A percentile compares a stretch with the other conserved stretches of the same genome.
Conservation (phyloP, 2,329 filamentous ascomycete genomes). For the Aspergillus tamarii region DNA sequence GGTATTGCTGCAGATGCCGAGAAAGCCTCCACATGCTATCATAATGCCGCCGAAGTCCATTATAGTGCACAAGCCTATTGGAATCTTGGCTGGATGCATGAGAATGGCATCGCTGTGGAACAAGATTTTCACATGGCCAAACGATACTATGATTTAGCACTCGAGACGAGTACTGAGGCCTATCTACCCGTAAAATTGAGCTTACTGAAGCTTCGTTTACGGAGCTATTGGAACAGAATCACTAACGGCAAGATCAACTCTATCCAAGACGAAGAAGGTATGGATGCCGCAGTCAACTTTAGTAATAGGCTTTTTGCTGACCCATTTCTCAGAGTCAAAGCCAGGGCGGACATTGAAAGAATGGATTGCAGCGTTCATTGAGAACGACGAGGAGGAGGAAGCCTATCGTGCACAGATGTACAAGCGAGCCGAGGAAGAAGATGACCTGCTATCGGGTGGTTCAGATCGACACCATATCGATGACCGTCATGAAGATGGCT, state of each 20-base stretch:
- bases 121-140: conserved; percentile 98
- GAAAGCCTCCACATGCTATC: conserved; percentile 92
- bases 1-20: conserved; percentile 73
- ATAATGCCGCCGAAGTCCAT: conserved; percentile 85
- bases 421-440: conserved; percentile 40
- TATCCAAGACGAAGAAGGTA: conserved; percentile 86
- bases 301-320: conserved; percentile 31
- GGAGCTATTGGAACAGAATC: conserved; percentile 93
- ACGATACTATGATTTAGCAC: conserved; percentile 88
- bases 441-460: conserved; percentile 34
- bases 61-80: conserved; percentile 94
- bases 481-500: conserved; percentile 51
- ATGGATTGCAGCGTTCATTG: conserved; percentile 85
- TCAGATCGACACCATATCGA: conserved; percentile 27
- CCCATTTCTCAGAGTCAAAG: conserved; percentile 57
- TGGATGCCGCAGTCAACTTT: conserved; percentile 35
- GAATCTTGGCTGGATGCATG: conserved; percentile 99
- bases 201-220: conserved; percentile 77
- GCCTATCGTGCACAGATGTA: conserved; percentile 62
- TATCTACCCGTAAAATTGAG: conserved; percentile 91
- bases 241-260: conserved; percentile 90
- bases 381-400: conserved; percentile 67
- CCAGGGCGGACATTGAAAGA: conserved; percentile 79
- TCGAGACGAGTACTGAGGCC: conserved; percentile 89
- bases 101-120: conserved; percentile 88